A percentile compares a stretch with the other conserved stretches of the same genome.
phyloP scores from a whole-genome alignment of 2,329 filamentous ascomycete species.

The Stachybotrys chartarum region DNA sequence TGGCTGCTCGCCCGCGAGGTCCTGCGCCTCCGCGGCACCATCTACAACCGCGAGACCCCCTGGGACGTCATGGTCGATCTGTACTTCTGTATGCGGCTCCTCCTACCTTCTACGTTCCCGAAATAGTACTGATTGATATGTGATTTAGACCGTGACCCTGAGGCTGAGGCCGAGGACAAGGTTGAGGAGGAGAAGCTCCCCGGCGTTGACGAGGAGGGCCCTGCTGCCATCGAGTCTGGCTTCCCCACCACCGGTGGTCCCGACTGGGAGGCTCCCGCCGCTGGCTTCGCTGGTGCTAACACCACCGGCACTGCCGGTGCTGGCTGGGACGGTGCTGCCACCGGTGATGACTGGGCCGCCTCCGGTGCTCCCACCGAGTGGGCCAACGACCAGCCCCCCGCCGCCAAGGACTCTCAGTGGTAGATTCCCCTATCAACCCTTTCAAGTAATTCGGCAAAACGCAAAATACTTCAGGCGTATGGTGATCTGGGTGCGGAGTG shows the following conservation, averaged over 20 bases:
- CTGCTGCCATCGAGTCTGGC: slow-evolving; percentile 70
- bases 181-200: slow-evolving; percentile 86
- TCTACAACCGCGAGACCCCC: slow-evolving; percentile 89
- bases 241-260: slow-evolving; percentile 54
- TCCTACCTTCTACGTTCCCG: neutral
- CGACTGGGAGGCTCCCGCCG: slow-evolving; percentile 81
- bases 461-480: slow-evolving; percentile 6
- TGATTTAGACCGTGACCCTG: slow-evolving; percentile 79
- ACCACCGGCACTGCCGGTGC: slow-evolving; percentile 30
- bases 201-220: slow-evolving; percentile 76
- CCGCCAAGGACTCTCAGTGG: slow-evolving; percentile 48
- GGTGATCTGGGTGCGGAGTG: slow-evolving; percentile 5
- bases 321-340: slow-evolving; percentile 42
- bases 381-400: slow-evolving; percentile 47
- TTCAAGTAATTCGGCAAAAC: neutral
- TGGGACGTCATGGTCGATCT: slow-evolving; percentile 99
- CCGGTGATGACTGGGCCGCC: slow-evolving; percentile 58
- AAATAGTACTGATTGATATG: slow-evolving; percentile 7
- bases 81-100: slow-evolving; percentile 75
- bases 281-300: slow-evolving; percentile 57
- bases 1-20: slow-evolving; percentile 99
- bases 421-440: slow-evolving; percentile 25
- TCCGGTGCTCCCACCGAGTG: slow-evolving; percentile 61
- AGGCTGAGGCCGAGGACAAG: slow-evolving; percentile 99
- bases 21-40: slow-evolving; percentile 94